Conservation (phyloP, 1,284 basidiomycete genomes). For the Rhizoctonia solani region DNA sequence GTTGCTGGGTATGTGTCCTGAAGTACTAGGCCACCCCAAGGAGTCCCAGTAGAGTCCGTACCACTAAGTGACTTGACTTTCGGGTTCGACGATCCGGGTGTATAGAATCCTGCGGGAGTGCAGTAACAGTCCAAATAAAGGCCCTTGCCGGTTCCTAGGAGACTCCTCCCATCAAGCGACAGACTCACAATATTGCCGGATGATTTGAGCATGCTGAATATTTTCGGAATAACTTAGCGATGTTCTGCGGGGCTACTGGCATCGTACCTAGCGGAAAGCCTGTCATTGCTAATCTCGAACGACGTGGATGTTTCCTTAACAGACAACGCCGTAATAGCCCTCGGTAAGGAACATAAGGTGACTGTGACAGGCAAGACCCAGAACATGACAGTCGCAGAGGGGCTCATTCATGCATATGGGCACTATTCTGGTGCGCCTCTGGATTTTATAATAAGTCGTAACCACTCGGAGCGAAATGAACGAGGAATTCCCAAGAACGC, state of each 20-base stretch:
- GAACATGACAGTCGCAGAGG: not conserved
- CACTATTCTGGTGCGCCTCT: no score
- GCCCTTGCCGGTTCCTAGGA: conserved; percentile 13
- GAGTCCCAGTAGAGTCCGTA: conserved; percentile 3
- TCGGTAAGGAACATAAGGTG: not conserved
- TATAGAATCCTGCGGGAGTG: conserved; percentile 15
- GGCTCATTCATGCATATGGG: no score
- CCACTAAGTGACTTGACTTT: not conserved
- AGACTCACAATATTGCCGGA: conserved; percentile 1
- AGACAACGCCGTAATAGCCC: not conserved
- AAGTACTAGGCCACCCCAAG: conserved; percentile 16
- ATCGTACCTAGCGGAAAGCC: conserved; percentile 11
- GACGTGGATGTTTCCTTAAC: conserved; percentile 11
- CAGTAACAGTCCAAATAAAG: conserved; percentile 24
- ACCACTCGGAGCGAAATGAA: not conserved
- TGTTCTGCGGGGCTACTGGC: not conserved
- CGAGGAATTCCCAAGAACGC: not conserved
- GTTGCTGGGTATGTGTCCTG: conserved; percentile 28
- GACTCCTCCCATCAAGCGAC: conserved; percentile 15
- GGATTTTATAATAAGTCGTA: not conserved
- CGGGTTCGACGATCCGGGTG: conserved; percentile 14
- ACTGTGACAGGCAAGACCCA: not conserved
- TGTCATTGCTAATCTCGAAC: conserved; percentile 15
- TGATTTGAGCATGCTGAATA: conserved; percentile 21
- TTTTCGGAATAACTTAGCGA: not conserved